Base-by-base conservation (phyloP, 768 basidiomycete species). In the Cyclocybe cylindracea region DNA sequence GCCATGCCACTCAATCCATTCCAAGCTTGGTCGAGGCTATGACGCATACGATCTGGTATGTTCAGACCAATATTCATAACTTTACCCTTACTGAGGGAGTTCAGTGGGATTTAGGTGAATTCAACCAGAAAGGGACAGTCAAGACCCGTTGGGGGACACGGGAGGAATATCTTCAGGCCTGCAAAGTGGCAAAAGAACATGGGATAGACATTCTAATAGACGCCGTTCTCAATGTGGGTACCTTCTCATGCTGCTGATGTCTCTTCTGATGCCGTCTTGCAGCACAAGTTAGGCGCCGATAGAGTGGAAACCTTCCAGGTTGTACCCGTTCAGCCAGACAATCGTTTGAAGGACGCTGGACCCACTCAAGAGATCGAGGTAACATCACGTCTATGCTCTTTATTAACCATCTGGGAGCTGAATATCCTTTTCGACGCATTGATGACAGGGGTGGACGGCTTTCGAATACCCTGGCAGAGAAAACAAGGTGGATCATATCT, bases 281-380 rank as follows among this genome's bases (percentile, higher is more conserved):
- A 91, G 90, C 89, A 91, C 61, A 90, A 94, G 72, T 71, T 92
- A 36, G 94, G 94, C 34, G 94, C 84, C 10, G 94, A 97, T 66
- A 75, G 83, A 59, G 60, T 67, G 7, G 94, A 97, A 70, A 71
- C 63, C 0, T 87, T 92, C 65, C 58, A 69, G 7, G 94, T 84
- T 10, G 80, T 88, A 7, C 85, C 83, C 24, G 89, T 91, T 7
- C 82, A 90, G 53, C 70, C 83, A 5, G 61, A 82, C 16, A 84
- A 95, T 63, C 78, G 94, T 1, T 69, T 84, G 18, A 83, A 80
- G 57, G 76, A 76, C 38, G 69, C 82, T 36, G 88, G 84, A 0
- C 79, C 77, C 9, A 70, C 74, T 45, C 75, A 79, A 66, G 74
- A 87, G 52, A 88, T 96, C 10, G 81, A 87, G 66, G 94, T 87